Conservation (phyloP, 768 basidiomycete genomes). For the Russula sp. region DNA sequence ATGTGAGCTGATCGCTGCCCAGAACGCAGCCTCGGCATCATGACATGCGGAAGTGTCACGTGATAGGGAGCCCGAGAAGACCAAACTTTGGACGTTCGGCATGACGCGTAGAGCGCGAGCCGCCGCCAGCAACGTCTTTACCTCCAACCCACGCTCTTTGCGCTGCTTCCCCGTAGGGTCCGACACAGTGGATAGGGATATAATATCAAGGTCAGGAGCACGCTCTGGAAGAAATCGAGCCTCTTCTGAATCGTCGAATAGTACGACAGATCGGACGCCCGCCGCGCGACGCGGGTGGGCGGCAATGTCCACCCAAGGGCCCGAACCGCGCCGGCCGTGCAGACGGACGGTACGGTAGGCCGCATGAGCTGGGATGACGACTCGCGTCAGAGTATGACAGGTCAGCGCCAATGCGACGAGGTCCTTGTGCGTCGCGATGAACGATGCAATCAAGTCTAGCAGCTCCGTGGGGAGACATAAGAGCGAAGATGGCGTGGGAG, state of each 20-base stretch:
- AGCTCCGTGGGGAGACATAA: slow-evolving; percentile 4
- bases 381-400: neutral
- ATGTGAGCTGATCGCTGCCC: neutral
- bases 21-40: neutral
- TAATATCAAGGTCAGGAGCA: too few relatives aligned
- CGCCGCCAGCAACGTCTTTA: neutral
- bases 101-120: slow-evolving; percentile 1
- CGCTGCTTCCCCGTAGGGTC: neutral
- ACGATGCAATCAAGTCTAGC: neutral
- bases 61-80: neutral
- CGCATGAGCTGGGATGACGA: slow-evolving; percentile 10
- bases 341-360: slow-evolving; percentile 8
- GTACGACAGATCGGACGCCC: slow-evolving; percentile 2
- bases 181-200: neutral
- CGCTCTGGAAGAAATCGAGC: too few relatives aligned
- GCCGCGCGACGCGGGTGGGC: slow-evolving; percentile 1
- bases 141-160: neutral
- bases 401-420: neutral
- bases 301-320: slow-evolving; percentile 6
- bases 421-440: neutral
- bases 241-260: slow-evolving; percentile 3
- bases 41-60: neutral
- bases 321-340: neutral
- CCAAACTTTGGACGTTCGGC: neutral
- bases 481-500: neutral